phyloP scores from a whole-genome alignment of 805 yeast genomes.

The Schwanniomyces occidentalis region DNA sequence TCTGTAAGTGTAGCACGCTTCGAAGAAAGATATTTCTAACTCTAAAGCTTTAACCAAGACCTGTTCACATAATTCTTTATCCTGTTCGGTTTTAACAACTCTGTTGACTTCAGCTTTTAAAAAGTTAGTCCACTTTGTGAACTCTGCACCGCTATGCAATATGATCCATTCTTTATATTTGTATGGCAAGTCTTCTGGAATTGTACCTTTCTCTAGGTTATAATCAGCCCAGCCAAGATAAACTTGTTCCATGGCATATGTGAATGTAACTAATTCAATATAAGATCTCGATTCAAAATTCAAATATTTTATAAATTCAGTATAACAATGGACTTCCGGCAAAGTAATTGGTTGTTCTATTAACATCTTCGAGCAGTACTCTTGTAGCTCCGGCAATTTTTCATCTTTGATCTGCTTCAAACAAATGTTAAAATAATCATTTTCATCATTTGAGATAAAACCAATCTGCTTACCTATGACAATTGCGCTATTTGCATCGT shows the following conservation, averaged over 20 bases:
- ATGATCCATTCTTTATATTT: slow-evolving; percentile 53
- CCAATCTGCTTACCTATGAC: slow-evolving; percentile 52
- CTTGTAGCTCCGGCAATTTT: slow-evolving; percentile 20
- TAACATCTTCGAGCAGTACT: slow-evolving; percentile 19
- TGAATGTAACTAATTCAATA: slow-evolving; percentile 42
- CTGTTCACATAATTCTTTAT: slow-evolving; percentile 12
- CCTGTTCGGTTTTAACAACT: slow-evolving; percentile 26
- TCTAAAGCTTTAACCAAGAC: slow-evolving; percentile 36
- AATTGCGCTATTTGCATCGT: slow-evolving; percentile 36
- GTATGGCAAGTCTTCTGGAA: slow-evolving; percentile 36
- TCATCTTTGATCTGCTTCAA: slow-evolving; percentile 22
- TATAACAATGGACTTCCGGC: slow-evolving; percentile 38
- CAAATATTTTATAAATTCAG: slow-evolving; percentile 32
- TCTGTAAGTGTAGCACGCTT: slow-evolving; percentile 40
- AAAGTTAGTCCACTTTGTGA: slow-evolving; percentile 50
- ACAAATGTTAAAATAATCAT: slow-evolving; percentile 41
- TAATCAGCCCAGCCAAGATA: slow-evolving; percentile 54
- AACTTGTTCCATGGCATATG: slow-evolving; percentile 50
- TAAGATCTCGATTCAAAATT: slow-evolving; percentile 29
- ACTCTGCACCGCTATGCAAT: slow-evolving; percentile 50
- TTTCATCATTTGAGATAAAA: slow-evolving; percentile 48
- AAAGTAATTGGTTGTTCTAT: slow-evolving; percentile 17
- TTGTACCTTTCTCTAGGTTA: slow-evolving; percentile 15
- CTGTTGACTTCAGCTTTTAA: slow-evolving; percentile 44
- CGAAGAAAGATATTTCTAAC: slow-evolving; percentile 48